Base-by-base conservation (phyloP, 352 stramenopile species). In the Phytophthora pseudosyringae region DNA sequence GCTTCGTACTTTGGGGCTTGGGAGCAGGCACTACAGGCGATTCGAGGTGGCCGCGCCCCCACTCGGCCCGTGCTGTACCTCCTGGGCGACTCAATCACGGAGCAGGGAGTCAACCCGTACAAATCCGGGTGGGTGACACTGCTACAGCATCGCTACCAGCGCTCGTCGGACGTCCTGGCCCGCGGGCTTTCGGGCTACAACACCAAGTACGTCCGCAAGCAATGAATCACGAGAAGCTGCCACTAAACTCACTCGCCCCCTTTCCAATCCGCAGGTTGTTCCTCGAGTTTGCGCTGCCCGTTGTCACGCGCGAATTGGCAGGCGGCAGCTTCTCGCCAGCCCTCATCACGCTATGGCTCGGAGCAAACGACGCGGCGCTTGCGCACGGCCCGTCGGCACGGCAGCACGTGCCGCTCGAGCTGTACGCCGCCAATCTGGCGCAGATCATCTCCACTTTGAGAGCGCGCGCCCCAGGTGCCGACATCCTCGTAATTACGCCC, bases 21-120 rank as follows among this genome's bases (percentile, higher is more conserved):
- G 64, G 39, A 60, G 12, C 35, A 64, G 16, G 28, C n/a, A 13
- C 16, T 66, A 10, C 54, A 26, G 29, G 12, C 40, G 11, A 53
- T 59, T 21, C 12, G 12, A 18, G 29, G 50, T 15, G 16, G 35
- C 16, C 26, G 26, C 7, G n/a, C 41, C 32, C 33, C 13, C 43
- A 53, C 38, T 40, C 74, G 74, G 1, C 76, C 75, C 15, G 52
- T 67, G 38, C 54, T 90, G 33, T 63, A 85, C 13, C 71, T 90
- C 8, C 32, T 81, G 13, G 84, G 84, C 13, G 85, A 93, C 69
- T 93, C 85, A 26, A 78, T 91, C 70, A 93, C 83, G 32, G 64
- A 91, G 62, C 59, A 73, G 26, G 81, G 74, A 5, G 72, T 63
- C 25, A 55, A 84, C 28, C 67, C 58, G 13, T 49, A 72, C 26